Evolutionary conservation across 306 rosid species (phyloP).

Genomic region (Malus asiatica): DNA sequence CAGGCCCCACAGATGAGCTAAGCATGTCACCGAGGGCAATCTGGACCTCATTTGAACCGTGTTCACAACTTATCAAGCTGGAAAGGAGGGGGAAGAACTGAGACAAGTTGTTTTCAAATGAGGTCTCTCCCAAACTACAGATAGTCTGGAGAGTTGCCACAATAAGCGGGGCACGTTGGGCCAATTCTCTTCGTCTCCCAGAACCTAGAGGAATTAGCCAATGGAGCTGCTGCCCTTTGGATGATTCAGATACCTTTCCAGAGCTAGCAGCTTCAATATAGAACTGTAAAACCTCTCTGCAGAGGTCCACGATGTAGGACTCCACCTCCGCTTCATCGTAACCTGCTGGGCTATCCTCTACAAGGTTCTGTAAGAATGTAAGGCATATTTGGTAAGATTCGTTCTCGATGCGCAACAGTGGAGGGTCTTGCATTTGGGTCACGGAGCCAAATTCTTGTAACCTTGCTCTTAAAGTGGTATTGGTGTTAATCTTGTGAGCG

Average conservation of each 20-base stretch:
- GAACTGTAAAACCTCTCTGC: constrained; percentile 67
- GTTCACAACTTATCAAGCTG: constrained; percentile 82
- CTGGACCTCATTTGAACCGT: constrained; percentile 91
- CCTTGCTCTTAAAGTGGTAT: constrained; percentile 56
- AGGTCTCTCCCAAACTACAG: constrained; percentile 60
- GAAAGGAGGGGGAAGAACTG: constrained; percentile 77
- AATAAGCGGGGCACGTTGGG: constrained; percentile 85
- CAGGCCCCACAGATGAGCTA: constrained; percentile 74
- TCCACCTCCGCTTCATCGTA: constrained; percentile 64
- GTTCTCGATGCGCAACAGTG: constrained; percentile 85
- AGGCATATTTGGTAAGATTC: constrained; percentile 92
- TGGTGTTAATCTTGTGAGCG: constrained; percentile 65
- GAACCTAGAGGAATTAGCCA: constrained; percentile 87
- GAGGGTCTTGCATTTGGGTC: constrained; percentile 99
- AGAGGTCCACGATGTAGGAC: constrained; percentile 58
- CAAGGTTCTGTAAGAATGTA: constrained; percentile 76
- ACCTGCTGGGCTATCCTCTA: constrained; percentile 55
- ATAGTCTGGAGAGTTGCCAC: constrained; percentile 87
- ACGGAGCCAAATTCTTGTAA: constrained; percentile 83
- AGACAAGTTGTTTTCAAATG: constrained; percentile 66
- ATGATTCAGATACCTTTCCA: constrained; percentile 46
- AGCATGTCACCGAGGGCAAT: constrained; percentile 85
- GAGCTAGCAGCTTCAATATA: constrained; percentile 58
- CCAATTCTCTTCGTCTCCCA: constrained; percentile 80
- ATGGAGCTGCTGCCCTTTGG: constrained; percentile 36